These are phyloP conservation scores for Limonium bicolor DNA, from an alignment of 148 eudicot species.

Conservation along the genomic window DNA sequence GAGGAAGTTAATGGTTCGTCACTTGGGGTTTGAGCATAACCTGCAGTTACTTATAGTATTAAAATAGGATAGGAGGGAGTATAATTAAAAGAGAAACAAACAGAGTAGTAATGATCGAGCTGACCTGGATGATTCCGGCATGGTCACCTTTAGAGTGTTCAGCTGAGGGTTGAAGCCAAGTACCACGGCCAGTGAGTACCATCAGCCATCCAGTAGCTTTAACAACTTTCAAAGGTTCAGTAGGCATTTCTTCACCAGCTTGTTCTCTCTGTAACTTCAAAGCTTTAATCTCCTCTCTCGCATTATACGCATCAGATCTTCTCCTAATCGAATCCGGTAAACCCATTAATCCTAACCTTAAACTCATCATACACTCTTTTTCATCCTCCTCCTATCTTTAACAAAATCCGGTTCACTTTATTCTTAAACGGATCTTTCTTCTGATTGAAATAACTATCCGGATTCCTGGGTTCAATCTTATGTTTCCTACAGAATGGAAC, in stretches of 20 bases:
- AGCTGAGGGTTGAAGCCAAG: slow-evolving; percentile 50
- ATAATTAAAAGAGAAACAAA: neutral
- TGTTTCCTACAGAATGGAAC: slow-evolving; percentile 93
- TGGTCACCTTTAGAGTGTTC: slow-evolving; percentile 89
- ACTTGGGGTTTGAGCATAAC: slow-evolving; percentile 98
- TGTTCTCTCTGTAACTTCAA: slow-evolving; percentile 64
- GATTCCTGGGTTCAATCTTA: slow-evolving; percentile 78
- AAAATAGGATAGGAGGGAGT: neutral
- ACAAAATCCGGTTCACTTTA: slow-evolving; percentile 76
- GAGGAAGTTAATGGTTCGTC: slow-evolving; percentile 62
- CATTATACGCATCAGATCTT: slow-evolving; percentile 84
- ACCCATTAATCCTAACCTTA: slow-evolving; percentile 79
- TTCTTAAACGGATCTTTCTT: slow-evolving; percentile 83
- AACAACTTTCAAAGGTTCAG: slow-evolving; percentile 46
- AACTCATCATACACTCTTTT: slow-evolving; percentile 96
- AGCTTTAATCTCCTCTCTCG: slow-evolving; percentile 83
- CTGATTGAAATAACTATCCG: slow-evolving; percentile 59
- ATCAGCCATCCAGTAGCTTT: slow-evolving; percentile 96
- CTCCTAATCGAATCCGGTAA: slow-evolving; percentile 84
- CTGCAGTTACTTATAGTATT: slow-evolving; percentile 15
- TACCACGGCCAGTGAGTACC: slow-evolving; percentile 95
- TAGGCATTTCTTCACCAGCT: slow-evolving; percentile 27
- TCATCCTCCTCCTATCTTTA: slow-evolving; percentile 80
- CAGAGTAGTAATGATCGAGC: neutral
- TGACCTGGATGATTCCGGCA: slow-evolving; percentile 92